A percentile compares a stretch with the other conserved stretches of the same genome.
Conservation (phyloP, 139 green algal species). For the Tetraselmis chui region DNA sequence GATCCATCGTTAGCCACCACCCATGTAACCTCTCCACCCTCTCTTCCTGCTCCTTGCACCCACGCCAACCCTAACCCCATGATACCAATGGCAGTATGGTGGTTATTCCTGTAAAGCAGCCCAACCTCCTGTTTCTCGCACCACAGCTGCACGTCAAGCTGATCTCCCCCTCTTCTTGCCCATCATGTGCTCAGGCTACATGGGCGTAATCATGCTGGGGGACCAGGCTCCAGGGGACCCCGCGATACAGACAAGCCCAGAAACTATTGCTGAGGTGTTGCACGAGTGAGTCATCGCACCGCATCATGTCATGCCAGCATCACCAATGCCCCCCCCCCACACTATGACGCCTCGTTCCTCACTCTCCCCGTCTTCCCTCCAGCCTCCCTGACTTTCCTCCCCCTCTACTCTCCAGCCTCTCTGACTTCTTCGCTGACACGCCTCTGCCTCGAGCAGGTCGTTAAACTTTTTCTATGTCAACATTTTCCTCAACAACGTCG, state of each 20-base stretch:
- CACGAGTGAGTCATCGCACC: slow-evolving; percentile 64
- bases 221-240: slow-evolving; percentile 43
- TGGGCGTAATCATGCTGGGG: slow-evolving; percentile 45
- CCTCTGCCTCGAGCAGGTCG: too few relatives aligned
- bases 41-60: slow-evolving; percentile 6
- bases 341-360: too few relatives aligned
- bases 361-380: too few relatives aligned
- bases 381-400: too few relatives aligned
- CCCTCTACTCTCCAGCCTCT: too few relatives aligned
- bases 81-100: background rate
- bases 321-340: too few relatives aligned
- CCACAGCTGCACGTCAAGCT: too few relatives aligned
- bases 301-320: too few relatives aligned
- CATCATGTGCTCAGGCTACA: slow-evolving; percentile 54
- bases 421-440: too few relatives aligned
- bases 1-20: too few relatives aligned
- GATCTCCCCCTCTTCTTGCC: too few relatives aligned
- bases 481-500: slow-evolving; percentile 27
- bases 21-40: background rate
- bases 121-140: background rate
- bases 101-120: background rate
- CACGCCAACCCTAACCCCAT: background rate
- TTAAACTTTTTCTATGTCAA: slow-evolving; percentile 89
- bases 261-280: slow-evolving; percentile 38
- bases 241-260: slow-evolving; percentile 24